A percentile compares a stretch with the other conserved stretches of the same genome.
Conservation (phyloP, 257 asterid species). For the Forsythia viridissima region DNA sequence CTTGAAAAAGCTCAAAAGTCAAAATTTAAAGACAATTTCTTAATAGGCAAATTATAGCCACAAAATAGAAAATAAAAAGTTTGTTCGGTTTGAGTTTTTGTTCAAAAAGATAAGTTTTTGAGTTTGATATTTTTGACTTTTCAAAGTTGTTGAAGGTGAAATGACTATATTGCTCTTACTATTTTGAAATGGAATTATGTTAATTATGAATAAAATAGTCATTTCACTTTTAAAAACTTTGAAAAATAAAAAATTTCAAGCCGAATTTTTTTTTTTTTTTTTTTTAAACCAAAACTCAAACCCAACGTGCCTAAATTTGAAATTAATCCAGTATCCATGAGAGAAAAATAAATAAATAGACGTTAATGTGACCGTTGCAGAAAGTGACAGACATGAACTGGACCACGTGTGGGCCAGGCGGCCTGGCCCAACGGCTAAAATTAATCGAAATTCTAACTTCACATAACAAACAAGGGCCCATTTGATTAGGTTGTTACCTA, state of each 20-base stretch:
- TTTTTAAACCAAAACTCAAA: too few relatives aligned
- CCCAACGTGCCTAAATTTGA: too few relatives aligned
- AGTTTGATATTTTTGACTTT: too few relatives aligned
- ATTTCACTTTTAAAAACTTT: too few relatives aligned
- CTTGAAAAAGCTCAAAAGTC: background rate
- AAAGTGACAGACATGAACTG: constrained; percentile 32
- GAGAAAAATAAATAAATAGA: constrained; percentile 12
- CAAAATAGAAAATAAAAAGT: background rate
- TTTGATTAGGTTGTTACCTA: background rate
- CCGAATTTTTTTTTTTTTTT: too few relatives aligned
- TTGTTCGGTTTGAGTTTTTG: too few relatives aligned
- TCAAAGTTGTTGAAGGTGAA: too few relatives aligned
- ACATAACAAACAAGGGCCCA: background rate
- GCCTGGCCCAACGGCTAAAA: constrained; percentile 34
- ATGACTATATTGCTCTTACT: too few relatives aligned
- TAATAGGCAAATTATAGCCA: constrained; percentile 14
- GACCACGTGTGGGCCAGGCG: constrained; percentile 25
- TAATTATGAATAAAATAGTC: too few relatives aligned
- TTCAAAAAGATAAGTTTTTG: too few relatives aligned
- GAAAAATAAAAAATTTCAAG: too few relatives aligned
- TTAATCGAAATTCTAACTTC: background rate
- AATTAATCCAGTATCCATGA: background rate
- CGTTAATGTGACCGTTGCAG: constrained; percentile 47
- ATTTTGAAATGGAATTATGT: too few relatives aligned
- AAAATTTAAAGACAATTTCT: constrained; percentile 1